Percentiles rank a stretch among this genome's conserved stretches.
phyloP scores from a whole-genome alignment of 768 basidiomycete genomes.

The Kondoa subrosea region DNA sequence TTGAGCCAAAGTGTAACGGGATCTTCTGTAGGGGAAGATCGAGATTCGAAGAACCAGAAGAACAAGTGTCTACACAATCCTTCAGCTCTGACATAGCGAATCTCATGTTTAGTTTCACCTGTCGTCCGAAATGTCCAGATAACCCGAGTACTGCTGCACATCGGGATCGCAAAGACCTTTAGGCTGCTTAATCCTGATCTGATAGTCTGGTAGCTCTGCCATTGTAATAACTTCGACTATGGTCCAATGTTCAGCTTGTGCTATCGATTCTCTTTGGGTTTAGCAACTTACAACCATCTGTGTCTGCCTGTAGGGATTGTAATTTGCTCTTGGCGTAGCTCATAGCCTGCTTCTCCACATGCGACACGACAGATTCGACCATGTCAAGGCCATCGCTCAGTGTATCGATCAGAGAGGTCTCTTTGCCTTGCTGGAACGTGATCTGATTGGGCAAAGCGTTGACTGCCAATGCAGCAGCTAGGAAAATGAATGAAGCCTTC shows the following conservation, averaged over 20 bases:
- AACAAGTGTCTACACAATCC: slow-evolving; percentile 78
- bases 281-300: too few relatives aligned
- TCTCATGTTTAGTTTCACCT: too few relatives aligned
- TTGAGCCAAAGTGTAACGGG: slow-evolving; percentile 8
- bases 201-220: not conserved
- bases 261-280: too few relatives aligned
- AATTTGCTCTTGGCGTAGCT: not conserved
- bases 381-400: not conserved
- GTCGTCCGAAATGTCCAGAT: slow-evolving; percentile 60
- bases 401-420: not conserved
- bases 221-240: not conserved
- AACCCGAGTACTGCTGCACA: slow-evolving; percentile 30
- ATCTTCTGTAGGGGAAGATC: slow-evolving; percentile 46
- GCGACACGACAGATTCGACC: not conserved
- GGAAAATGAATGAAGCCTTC: not conserved
- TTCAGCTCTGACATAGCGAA: too few relatives aligned
- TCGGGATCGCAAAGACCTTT: slow-evolving; percentile 13
- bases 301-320: not conserved
- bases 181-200: not conserved
- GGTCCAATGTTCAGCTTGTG: too few relatives aligned
- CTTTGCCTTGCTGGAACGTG: not conserved
- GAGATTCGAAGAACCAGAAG: slow-evolving; percentile 73
- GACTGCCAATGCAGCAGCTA: not conserved
- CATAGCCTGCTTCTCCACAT: not conserved
- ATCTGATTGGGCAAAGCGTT: not conserved